A percentile compares a stretch with the other conserved stretches of the same genome.
phyloP scores from a whole-genome alignment of 2,329 filamentous ascomycete species.

The Penicillium glabrum region DNA sequence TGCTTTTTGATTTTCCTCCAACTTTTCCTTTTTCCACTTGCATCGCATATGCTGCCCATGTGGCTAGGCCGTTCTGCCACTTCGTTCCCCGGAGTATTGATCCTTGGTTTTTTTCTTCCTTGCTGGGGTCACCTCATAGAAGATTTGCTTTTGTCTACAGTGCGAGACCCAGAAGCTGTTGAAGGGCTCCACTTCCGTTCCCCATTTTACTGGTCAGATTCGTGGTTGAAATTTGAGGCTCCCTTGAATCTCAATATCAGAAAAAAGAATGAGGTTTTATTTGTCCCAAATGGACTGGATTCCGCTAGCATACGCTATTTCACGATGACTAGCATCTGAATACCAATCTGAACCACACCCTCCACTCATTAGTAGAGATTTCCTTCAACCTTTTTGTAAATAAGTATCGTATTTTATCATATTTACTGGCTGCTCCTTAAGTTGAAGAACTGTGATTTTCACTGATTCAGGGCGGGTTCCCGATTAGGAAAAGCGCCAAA shows the following conservation, averaged over 20 bases:
- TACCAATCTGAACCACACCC: slow-evolving; percentile 9
- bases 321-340: slow-evolving; percentile 7
- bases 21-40: slow-evolving; percentile 6
- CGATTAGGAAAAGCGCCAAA: slow-evolving; percentile 27
- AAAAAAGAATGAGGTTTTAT: neutral
- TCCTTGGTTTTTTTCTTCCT: slow-evolving; percentile 4
- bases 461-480: slow-evolving; percentile 6
- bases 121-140: slow-evolving; percentile 10
- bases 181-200: neutral
- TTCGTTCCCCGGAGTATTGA: neutral
- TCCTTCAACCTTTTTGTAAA: neutral
- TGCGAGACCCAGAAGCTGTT: neutral
- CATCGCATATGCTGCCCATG: slow-evolving; percentile 12
- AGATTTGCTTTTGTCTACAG: neutral
- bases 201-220: neutral
- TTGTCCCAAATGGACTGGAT: neutral
- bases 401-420: neutral
- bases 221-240: neutral
- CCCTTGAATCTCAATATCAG: neutral
- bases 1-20: slow-evolving; percentile 12
- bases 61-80: slow-evolving; percentile 9
- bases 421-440: neutral
- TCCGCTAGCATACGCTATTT: neutral
- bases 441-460: neutral
- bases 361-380: neutral